Evolutionary conservation across 371 early-diverging fungal species (phyloP), one percentile per base, ranked within the genome.

Genomic region (Lichtheimia corymbifera): DNA sequence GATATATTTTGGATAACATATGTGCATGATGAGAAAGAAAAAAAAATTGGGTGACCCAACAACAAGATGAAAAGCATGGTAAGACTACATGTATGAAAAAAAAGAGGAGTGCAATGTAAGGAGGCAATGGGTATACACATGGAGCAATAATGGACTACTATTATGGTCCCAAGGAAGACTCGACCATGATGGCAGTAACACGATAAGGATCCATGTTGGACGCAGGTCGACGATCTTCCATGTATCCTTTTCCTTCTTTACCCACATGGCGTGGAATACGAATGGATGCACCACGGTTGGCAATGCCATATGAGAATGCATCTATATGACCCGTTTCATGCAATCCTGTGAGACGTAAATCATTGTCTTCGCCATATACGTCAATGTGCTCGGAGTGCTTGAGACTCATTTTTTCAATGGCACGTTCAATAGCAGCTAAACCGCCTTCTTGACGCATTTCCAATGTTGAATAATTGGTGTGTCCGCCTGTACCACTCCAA

Each of bases 191-290:
- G 43, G 64, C 66, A 50, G 87, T 86, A 43, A 84, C 87, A 50
- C 76, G 73, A 65, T 86, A 86, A 58, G 87, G 85, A 68, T 86
- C 84, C 60, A 83, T 82, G 74, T 86, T 86, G 62, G 84, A 83
- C 56, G 87, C 87, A 50, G 87, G 87, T 20, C 87, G 70, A 57
- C 86, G 71, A 64, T 85, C 86, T 70, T 85, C 86, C 63, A 83
- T 70, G 58, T 85, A 85, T 18, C 86, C 86, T 58, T 81, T 80
- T 17, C 86, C 86, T 62, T 75, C 73, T 50, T 74, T 79, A 60
- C 82, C 80, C 14, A 83, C 83, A 58, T 82, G 84, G 42, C 83
- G 77, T 55, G 86, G 84, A 64, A 86, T 86, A 68, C 87, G 83
- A 63, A 86, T 86, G 43, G 85, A 84, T 13, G 84, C 83, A 56